Base-by-base conservation (phyloP, 495 filamentous ascomycete genomes). In the Penicillium samsonianum region DNA sequence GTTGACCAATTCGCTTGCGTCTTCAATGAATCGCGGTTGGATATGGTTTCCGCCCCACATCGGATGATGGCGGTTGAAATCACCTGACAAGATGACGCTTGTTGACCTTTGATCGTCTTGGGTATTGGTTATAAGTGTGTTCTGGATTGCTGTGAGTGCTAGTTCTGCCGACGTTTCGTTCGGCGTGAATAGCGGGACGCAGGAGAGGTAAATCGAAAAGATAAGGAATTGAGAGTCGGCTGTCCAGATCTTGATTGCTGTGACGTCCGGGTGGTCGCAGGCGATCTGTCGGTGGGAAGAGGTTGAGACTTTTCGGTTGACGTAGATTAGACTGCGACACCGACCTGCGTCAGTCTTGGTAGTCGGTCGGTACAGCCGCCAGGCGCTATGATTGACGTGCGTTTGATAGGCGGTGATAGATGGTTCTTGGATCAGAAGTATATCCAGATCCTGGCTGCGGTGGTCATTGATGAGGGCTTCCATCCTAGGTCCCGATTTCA, bases 401-500 rank as follows among this genome's bases (percentile, higher is more conserved):
- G 64, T 69, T 9, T 37, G 44, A 28, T 64, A 69, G 2, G 56
- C 48, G 3, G 64, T 69, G 33, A 64, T 58, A 10, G 56, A 61
- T 16, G 54, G 65, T 52, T 69, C 63, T 35, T 72, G 61, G 43
- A 69, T 72, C 2, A 70, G 56, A 1, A 70, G 55, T 0, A 72
- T 22, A 22, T 70, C 63, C 6, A 72, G 62, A 30, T 62, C 57
- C 43, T 65, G 52, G 37, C 20, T 68, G 9, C 63, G 50, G 11
- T 42, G 57, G 33, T 72, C 56, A 20, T 72, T 68, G 44, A 72
- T 70, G 1, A 72, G 61, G 11, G 63, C 67, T 41, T 72, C 58
- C 51, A 70, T 72, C 5, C 65, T 44, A 40, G 62, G 20, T 17
- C 61, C 47, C 0, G 64, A 68, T 60, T 69, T 71, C 60, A 56